Evolutionary conservation across 139 green algal genomes (phyloP).

Genomic region (Coelastrella sp.): DNA sequence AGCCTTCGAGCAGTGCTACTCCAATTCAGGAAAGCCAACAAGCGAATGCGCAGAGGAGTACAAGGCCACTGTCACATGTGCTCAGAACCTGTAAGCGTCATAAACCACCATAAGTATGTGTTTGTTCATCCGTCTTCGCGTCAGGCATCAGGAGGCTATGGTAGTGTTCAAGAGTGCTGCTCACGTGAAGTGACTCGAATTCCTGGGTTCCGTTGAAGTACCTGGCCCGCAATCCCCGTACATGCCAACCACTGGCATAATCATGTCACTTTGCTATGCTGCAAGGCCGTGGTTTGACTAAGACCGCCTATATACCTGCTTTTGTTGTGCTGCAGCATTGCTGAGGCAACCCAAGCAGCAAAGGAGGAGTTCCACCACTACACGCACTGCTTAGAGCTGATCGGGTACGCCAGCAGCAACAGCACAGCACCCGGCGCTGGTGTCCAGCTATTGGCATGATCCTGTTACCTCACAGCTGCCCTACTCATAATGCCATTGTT

Average conservation of each 20-base stretch:
- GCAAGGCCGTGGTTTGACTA: not conserved
- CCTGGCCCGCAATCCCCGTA: no score
- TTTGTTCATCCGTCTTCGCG: not conserved
- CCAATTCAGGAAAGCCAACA: slow-evolving; percentile 1
- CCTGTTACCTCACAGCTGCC: no score
- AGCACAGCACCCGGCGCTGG: not conserved
- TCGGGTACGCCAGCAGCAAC: not conserved
- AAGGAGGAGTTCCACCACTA: slow-evolving; percentile 42
- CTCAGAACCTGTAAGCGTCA: slow-evolving; percentile 13
- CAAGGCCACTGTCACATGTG: slow-evolving; percentile 15
- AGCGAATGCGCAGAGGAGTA: slow-evolving; percentile 38
- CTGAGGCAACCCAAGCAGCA: not conserved
- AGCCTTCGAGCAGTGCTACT: slow-evolving; percentile 38
- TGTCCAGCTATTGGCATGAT: no score
- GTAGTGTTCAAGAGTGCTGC: not conserved
- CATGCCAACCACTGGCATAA: not conserved
- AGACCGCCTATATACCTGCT: not conserved
- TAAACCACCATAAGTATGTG: not conserved
- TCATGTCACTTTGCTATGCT: not conserved
- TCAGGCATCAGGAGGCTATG: not conserved
- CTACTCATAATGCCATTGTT: no score
- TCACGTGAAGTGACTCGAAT: not conserved
- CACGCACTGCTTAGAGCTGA: slow-evolving; percentile 44
- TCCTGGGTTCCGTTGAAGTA: not conserved
- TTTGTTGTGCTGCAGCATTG: slow-evolving; percentile 2